phyloP scores from a whole-genome alignment of 2,329 filamentous ascomycete genomes.

The Coniochaeta sp. region DNA sequence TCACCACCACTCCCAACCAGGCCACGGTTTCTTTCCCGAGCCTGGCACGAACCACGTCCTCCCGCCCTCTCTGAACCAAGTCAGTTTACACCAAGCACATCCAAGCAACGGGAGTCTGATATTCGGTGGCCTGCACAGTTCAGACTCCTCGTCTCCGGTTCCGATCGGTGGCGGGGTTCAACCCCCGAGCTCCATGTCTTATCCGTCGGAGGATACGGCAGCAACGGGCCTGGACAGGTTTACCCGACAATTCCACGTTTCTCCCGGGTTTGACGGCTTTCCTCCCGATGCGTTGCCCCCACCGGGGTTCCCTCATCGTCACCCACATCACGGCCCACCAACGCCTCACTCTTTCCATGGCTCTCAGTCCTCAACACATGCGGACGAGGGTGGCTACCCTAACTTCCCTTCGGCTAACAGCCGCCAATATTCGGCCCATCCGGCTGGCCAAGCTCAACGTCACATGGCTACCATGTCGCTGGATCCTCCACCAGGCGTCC shows the following conservation, averaged over 20 bases:
- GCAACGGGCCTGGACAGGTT: conserved; percentile 7
- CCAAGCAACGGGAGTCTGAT: conserved; percentile 49
- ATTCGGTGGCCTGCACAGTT: conserved; percentile 47
- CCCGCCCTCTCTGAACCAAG: conserved; percentile 20
- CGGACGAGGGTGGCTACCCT: conserved; percentile 26
- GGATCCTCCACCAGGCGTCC: not conserved
- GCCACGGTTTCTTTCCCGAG: not conserved
- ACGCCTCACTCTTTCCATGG: conserved; percentile 56
- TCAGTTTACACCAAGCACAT: conserved; percentile 40
- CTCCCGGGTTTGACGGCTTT: conserved; percentile 24
- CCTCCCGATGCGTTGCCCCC: conserved; percentile 25
- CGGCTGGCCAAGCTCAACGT: conserved; percentile 1
- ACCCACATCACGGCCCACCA: conserved; percentile 37
- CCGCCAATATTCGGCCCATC: conserved; percentile 5
- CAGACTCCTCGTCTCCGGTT: conserved; percentile 50
- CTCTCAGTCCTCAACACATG: conserved; percentile 48
- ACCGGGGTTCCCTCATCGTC: conserved; percentile 23
- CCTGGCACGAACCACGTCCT: not conserved
- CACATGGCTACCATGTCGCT: not conserved
- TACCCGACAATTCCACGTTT: conserved; percentile 15
- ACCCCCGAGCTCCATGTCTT: conserved; percentile 30
- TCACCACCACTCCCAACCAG: conserved; percentile 7
- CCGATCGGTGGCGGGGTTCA: conserved; percentile 40
- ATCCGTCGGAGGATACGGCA: conserved; percentile 6
- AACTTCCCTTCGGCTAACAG: conserved; percentile 21